phyloP scores from a whole-genome alignment of 768 basidiomycete species.

The Mrakia gelida region DNA sequence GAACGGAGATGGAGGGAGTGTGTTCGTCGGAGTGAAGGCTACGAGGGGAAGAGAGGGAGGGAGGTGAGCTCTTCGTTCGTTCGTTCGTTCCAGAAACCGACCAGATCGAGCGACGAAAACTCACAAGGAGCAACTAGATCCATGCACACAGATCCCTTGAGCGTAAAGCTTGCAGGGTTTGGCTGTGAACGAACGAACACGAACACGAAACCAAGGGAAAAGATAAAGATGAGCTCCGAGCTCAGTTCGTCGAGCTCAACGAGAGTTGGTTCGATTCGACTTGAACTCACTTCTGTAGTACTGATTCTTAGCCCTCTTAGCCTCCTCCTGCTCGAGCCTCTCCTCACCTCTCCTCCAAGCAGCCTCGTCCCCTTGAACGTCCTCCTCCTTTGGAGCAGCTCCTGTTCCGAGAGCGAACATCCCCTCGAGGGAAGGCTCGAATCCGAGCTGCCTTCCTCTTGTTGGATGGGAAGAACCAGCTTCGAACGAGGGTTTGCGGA shows the following conservation, averaged over 20 bases:
- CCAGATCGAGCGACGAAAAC: background rate
- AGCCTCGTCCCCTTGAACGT: background rate
- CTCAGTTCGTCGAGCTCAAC: background rate
- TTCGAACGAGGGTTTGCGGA: background rate
- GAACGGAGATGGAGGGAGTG: background rate
- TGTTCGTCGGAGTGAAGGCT: constrained; percentile 13
- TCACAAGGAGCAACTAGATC: background rate
- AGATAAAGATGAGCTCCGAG: background rate
- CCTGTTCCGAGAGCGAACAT: background rate
- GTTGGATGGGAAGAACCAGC: background rate
- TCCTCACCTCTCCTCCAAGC: too few relatives aligned
- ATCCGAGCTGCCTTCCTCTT: background rate
- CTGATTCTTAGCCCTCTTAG: constrained; percentile 6
- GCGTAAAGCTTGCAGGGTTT: constrained; percentile 15
- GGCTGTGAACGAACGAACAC: background rate
- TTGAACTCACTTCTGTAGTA: constrained; percentile 3
- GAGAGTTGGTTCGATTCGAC: background rate
- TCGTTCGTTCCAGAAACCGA: background rate
- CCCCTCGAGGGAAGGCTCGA: background rate
- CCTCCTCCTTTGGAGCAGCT: background rate
- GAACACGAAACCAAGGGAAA: background rate
- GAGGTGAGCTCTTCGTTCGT: background rate
- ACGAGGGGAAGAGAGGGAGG: background rate
- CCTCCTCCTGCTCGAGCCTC: constrained; percentile 2
- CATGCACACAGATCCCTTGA: constrained; percentile 2